Evolutionary conservation across 2,329 filamentous ascomycete species (phyloP).

Genomic region (Pseudopithomyces chartarum): DNA sequence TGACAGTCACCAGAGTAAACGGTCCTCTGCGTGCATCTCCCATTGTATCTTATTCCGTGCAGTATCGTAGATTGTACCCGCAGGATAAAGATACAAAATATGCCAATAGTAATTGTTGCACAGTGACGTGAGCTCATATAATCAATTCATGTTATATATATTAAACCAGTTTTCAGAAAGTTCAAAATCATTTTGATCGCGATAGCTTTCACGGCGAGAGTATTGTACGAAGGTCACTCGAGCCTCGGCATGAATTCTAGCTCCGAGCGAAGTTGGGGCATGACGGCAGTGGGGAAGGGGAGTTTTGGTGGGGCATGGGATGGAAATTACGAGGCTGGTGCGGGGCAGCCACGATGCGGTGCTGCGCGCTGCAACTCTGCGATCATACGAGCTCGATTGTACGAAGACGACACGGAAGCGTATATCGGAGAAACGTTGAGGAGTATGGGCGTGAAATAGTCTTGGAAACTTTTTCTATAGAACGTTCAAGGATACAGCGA

Average conservation of each 20-base stretch:
- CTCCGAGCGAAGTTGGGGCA: slow-evolving; percentile 3
- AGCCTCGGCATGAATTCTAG: slow-evolving; percentile 3
- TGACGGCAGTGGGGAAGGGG: slow-evolving; percentile 4
- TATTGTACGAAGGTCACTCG: neutral
- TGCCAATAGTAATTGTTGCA: neutral
- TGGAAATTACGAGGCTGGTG: slow-evolving; percentile 5
- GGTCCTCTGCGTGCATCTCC: slow-evolving; percentile 49
- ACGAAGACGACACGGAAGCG: neutral
- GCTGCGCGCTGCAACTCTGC: neutral
- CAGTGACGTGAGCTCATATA: too few species aligned
- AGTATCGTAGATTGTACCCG: too few species aligned
- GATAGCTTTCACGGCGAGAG: neutral
- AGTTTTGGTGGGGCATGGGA: neutral
- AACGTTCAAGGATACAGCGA: neutral
- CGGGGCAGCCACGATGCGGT: neutral
- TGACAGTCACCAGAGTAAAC: slow-evolving; percentile 69
- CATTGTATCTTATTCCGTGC: neutral
- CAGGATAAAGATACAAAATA: neutral
- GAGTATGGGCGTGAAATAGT: neutral
- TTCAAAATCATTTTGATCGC: too few species aligned
- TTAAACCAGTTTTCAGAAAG: too few species aligned
- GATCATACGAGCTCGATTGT: neutral
- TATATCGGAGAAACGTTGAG: neutral
- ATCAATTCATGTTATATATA: too few species aligned
- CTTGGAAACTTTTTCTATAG: neutral